Evolutionary conservation across 2,329 filamentous ascomycete genomes (phyloP), one percentile per base, ranked within the genome.

Genomic region (Fusarium multiceps): DNA sequence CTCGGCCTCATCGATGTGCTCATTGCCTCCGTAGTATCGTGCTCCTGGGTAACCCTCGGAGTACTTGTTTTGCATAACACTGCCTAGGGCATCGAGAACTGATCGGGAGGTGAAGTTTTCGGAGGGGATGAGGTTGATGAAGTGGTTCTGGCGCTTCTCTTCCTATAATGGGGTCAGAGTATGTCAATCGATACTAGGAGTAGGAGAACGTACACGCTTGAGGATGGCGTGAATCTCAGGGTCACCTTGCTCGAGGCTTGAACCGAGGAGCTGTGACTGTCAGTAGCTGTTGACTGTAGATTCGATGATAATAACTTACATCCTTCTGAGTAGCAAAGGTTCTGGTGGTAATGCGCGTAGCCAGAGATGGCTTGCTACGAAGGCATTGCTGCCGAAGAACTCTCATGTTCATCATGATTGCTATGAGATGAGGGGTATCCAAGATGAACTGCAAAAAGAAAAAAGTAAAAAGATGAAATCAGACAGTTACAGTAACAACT

Each of bases 61-160:
- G 84, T 98, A 98, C 82, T 98, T 98, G 82, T 97, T 97, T 80
- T 96, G 93, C 93, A 97, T 97, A 55, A 93, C 91, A 84, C 93
- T 96, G 72, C 93, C 93, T 65, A 97, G 84, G 30, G 93, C 93
- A 84, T 97, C 93, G 59, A 97, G 88, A 21, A 97, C 93, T 25
- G 93, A 93, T 80, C 94, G 91, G 7, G 93, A 96, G 28, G 93
- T 97, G 78, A 97, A 96, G 84, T 97, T 97, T 83, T 97, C 93
- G 14, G 93, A 97, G 25, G 93, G 93, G 71, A 97, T 97, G 64
- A 97, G 86, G 82, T 98, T 97, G 84, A 98, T 97, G 79, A 97
- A 98, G 81, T 97, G 93, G 81, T 97, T 97, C 81, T 98, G 95
- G 75, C 95, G 89, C 75, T 87, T 88, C 88, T 97, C 97, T 85